Conservation (phyloP, 768 basidiomycete species). For the Hydnum rufescens region DNA sequence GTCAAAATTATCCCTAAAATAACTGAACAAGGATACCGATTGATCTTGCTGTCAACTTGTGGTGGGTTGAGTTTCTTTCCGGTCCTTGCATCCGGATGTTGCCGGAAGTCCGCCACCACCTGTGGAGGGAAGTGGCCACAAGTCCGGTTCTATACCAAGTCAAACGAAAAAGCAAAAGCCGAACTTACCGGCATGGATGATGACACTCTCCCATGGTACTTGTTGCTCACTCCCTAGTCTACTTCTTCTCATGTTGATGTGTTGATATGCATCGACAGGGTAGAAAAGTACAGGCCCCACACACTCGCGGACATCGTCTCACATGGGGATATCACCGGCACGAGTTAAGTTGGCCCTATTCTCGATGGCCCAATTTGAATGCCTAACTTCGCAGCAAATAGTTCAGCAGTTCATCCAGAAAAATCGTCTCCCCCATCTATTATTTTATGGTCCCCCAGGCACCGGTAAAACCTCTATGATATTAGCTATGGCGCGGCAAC, state of each 20-base stretch:
- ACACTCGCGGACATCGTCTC: constrained; percentile 89
- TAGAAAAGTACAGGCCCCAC: constrained; percentile 91
- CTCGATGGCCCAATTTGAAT: not conserved
- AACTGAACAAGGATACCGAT: too few relatives aligned
- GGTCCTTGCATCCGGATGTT: too few relatives aligned
- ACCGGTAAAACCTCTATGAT: constrained; percentile 98
- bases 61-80: too few relatives aligned
- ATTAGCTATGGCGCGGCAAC: constrained; percentile 79
- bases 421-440: constrained; percentile 79
- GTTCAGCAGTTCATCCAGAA: constrained; percentile 95
- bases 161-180: too few relatives aligned
- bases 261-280: constrained; percentile 32
- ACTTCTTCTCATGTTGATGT: not conserved
- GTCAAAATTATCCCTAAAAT: too few relatives aligned
- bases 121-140: too few relatives aligned
- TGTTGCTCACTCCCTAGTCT: constrained; percentile 1
- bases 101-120: too few relatives aligned
- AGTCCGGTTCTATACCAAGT: too few relatives aligned
- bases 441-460: constrained; percentile 96
- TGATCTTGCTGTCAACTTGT: too few relatives aligned
- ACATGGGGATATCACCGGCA: constrained; percentile 84
- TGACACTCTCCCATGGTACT: constrained; percentile 34
- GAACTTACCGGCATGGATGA: too few relatives aligned
- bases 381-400: constrained; percentile 17
- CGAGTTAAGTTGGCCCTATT: constrained; percentile 41